Conservation (phyloP, 129 eudicot species). For the Daucus carota region DH1_v3.0 NC_030383.2:39891501-39892000, state of each 20-base stretch:
- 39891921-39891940: conserved; percentile 72
- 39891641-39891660: conserved; percentile 86
- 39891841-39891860: not conserved
- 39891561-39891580: not conserved
- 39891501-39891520: not conserved
- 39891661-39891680: conserved; percentile 97
- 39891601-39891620: conserved; percentile 75
- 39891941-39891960: conserved; percentile 71
- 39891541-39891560: not conserved
- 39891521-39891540: not conserved
- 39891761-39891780: not conserved
- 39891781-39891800: too few species aligned
- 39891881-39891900: conserved; percentile 96
- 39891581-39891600: conserved; percentile 86
- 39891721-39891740: not conserved
- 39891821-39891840: not conserved
- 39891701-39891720: not conserved
- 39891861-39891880: conserved; percentile 56
- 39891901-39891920: conserved; percentile 85
- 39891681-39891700: conserved; percentile 92
- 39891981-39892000: not conserved
- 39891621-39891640: conserved; percentile 46
- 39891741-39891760: not conserved
- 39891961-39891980: conserved; percentile 89
- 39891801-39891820: not conserved